Evolutionary conservation across 1,284 basidiomycete genomes (phyloP).

Genomic region (Xanthoconium separans): DNA sequence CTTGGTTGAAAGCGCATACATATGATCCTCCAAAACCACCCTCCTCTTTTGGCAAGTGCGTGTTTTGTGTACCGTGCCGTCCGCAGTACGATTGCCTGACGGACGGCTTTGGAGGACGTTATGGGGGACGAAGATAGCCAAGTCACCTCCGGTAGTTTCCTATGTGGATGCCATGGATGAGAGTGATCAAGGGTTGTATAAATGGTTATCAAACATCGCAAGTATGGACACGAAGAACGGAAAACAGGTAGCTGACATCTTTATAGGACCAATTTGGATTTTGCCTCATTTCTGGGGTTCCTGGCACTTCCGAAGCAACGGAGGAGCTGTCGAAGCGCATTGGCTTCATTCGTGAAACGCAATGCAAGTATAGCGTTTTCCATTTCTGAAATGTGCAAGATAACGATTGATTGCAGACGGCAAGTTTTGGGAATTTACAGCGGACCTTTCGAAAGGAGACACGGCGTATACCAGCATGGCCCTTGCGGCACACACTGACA

Average conservation of each 20-base stretch:
- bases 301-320: constrained; percentile 80
- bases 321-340: constrained; percentile 79
- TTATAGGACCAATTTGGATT: constrained; percentile 83
- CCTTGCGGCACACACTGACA: constrained; percentile 92
- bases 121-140: constrained; percentile 80
- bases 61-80: not conserved
- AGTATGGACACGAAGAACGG: constrained; percentile 27
- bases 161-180: constrained; percentile 76
- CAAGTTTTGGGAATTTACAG: constrained; percentile 96
- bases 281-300: constrained; percentile 83
- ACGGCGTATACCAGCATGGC: constrained; percentile 89
- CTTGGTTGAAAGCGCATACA: constrained; percentile 74
- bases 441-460: constrained; percentile 89
- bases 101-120: constrained; percentile 57
- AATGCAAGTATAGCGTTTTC: constrained; percentile 53
- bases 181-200: constrained; percentile 68
- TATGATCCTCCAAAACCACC: constrained; percentile 60
- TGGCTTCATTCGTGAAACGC: constrained; percentile 89
- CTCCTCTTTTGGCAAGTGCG: constrained; percentile 42
- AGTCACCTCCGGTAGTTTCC: constrained; percentile 73
- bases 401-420: constrained; percentile 56
- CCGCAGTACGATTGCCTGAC: not conserved
- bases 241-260: constrained; percentile 4
- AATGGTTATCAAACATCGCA: constrained; percentile 84
- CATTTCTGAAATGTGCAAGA: constrained; percentile 2